Evolutionary conservation across 306 rosid genomes (phyloP).

Genomic region (Hylodesmum podocarpum): DNA sequence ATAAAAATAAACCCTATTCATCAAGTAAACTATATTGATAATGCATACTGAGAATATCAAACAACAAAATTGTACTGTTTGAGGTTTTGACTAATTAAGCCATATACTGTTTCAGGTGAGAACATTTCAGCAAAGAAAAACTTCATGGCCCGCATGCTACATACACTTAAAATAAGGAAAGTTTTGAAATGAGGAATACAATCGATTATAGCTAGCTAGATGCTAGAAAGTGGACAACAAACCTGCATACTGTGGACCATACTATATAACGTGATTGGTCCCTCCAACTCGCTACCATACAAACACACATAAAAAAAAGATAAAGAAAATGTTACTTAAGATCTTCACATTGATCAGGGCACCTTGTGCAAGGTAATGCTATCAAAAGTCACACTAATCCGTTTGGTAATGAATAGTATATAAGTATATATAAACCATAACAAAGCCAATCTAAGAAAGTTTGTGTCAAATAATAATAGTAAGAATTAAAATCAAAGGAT

Average conservation of each 20-base stretch:
- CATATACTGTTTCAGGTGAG: conserved; percentile 30
- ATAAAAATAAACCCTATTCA: neutral
- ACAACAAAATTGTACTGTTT: neutral
- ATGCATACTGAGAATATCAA: neutral
- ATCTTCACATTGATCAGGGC: conserved; percentile 52
- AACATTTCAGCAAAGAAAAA: conserved; percentile 29
- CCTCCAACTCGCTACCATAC: conserved; percentile 43
- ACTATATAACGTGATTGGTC: conserved; percentile 49
- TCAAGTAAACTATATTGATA: neutral
- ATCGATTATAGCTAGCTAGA: conserved; percentile 10
- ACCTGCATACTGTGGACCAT: conserved; percentile 54
- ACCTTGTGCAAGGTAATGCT: conserved; percentile 26
- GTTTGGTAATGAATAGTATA: neutral
- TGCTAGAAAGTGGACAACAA: neutral
- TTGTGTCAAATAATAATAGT: neutral
- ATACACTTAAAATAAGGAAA: conserved; percentile 6
- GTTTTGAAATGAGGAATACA: conserved; percentile 3
- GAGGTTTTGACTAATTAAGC: neutral
- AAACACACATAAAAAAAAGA: neutral
- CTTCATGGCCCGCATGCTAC: conserved; percentile 41
- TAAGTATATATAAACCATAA: neutral
- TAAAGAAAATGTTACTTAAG: conserved; percentile 31
- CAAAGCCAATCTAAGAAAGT: neutral
- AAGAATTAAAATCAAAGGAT: neutral
- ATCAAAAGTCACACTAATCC: conserved; percentile 55